phyloP scores from a whole-genome alignment of 1,284 basidiomycete species.

The Neonothopanus nambi region DNA sequence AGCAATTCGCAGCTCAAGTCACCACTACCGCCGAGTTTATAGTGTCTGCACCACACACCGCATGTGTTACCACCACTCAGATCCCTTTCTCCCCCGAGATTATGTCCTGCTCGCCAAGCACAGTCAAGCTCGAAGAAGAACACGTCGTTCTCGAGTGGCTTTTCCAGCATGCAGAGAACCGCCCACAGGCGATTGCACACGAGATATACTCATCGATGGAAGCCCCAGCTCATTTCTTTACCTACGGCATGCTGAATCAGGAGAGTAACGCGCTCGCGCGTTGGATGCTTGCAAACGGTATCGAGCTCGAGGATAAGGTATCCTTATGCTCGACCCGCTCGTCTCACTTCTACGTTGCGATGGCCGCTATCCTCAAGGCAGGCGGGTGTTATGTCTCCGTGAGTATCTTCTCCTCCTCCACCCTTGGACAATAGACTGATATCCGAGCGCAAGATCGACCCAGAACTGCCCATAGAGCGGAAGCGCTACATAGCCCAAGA shows the following conservation, averaged over 20 bases:
- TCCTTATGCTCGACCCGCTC: slow-evolving; percentile 51
- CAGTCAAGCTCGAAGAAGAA: slow-evolving; percentile 7
- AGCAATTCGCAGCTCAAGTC: slow-evolving; percentile 10
- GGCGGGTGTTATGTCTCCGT: slow-evolving; percentile 59
- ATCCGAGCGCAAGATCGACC: slow-evolving; percentile 42
- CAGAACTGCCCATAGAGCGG: slow-evolving; percentile 49
- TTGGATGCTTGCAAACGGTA: slow-evolving; percentile 41
- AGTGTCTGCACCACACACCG: neutral
- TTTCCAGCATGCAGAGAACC: slow-evolving; percentile 9
- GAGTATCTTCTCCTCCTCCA: slow-evolving; percentile 17
- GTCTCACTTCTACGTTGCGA: slow-evolving; percentile 42
- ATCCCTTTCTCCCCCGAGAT: slow-evolving; percentile 10
- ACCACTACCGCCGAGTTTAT: neutral
- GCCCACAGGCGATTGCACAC: slow-evolving; percentile 18
- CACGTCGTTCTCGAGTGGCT: slow-evolving; percentile 17
- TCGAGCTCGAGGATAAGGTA: slow-evolving; percentile 44
- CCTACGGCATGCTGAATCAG: slow-evolving; percentile 40
- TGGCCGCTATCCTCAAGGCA: slow-evolving; percentile 50
- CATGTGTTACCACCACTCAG: neutral
- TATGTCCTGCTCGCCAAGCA: slow-evolving; percentile 2
- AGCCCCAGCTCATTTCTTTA: slow-evolving; percentile 26
- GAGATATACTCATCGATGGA: slow-evolving; percentile 16
- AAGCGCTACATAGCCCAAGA: slow-evolving; percentile 49
- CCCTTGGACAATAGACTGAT: neutral
- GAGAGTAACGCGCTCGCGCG: slow-evolving; percentile 43